phyloP scores from a whole-genome alignment of 495 filamentous ascomycete genomes.

The Cenococcum geophilum region DNA sequence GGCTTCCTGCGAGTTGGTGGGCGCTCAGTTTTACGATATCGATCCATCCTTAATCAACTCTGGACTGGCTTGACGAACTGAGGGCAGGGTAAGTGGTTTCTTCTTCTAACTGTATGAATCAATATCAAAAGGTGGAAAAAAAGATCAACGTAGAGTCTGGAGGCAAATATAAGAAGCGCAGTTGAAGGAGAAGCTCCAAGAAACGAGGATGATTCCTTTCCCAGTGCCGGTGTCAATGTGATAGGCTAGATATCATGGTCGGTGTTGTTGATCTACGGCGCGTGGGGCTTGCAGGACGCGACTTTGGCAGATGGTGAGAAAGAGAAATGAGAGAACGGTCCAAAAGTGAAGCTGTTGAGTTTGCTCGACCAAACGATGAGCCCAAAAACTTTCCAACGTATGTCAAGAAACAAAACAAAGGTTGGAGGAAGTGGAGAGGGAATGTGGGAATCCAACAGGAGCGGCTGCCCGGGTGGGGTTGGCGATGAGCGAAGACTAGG shows the following conservation, averaged over 20 bases:
- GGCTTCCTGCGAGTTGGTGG: constrained; percentile 5
- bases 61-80: background rate
- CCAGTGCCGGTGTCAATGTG: background rate
- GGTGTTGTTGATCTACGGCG: background rate
- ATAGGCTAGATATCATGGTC: background rate
- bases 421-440: background rate
- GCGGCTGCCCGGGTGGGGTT: constrained; percentile 4
- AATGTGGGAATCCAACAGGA: background rate
- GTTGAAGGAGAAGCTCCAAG: background rate
- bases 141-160: background rate
- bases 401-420: background rate
- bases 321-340: constrained; percentile 1
- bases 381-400: background rate
- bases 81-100: background rate
- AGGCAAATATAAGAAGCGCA: background rate
- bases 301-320: background rate
- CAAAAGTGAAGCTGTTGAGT: background rate
- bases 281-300: background rate
- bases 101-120: background rate
- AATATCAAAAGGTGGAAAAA: background rate
- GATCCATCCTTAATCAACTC: background rate
- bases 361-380: background rate
- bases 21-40: background rate
- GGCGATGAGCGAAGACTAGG: background rate
- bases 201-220: background rate